Evolutionary conservation across 192 early-diverging fungal genomes (phyloP).

Genomic region (Endogone sp.): DNA sequence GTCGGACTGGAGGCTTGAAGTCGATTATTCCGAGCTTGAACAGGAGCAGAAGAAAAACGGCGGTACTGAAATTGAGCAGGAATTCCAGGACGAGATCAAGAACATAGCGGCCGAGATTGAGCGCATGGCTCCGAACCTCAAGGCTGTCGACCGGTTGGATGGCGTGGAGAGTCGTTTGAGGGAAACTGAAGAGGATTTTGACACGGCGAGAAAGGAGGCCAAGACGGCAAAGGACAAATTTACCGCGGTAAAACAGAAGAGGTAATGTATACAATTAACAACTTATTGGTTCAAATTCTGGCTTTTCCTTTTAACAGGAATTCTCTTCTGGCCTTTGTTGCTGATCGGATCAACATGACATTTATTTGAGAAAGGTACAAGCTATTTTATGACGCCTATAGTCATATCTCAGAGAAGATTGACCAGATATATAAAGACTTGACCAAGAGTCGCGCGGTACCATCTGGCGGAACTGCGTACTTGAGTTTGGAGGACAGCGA

Average conservation of each 20-base stretch:
- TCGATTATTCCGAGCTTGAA: slow-evolving; percentile 58
- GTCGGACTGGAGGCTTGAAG: slow-evolving; percentile 48
- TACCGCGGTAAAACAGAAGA: slow-evolving; percentile 70
- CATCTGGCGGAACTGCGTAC: slow-evolving; percentile 93
- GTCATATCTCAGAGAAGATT: slow-evolving; percentile 87
- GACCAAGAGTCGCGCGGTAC: slow-evolving; percentile 81
- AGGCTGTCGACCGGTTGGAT: slow-evolving; percentile 83
- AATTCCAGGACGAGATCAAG: slow-evolving; percentile 63
- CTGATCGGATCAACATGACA: neutral
- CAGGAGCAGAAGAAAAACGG: slow-evolving; percentile 41
- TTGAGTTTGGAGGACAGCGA: slow-evolving; percentile 89
- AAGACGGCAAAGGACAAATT: slow-evolving; percentile 82
- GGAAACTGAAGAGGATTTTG: slow-evolving; percentile 82
- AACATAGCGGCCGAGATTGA: slow-evolving; percentile 68
- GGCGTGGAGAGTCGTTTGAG: slow-evolving; percentile 76
- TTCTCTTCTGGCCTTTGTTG: too few relatives aligned
- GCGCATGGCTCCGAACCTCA: slow-evolving; percentile 86
- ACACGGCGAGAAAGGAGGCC: slow-evolving; percentile 72
- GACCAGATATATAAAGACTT: slow-evolving; percentile 96
- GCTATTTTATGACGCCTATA: slow-evolving; percentile 78
- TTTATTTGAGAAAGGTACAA: slow-evolving; percentile 48
- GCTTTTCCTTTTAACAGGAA: neutral
- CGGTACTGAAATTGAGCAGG: slow-evolving; percentile 45
- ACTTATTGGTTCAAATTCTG: slow-evolving; percentile 3
- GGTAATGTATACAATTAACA: slow-evolving; percentile 33